Percentiles rank a stretch among this genome's conserved stretches.
Conservation (phyloP, 73 alveolate genomes). For the Tetrahymena elliotti region DNA sequence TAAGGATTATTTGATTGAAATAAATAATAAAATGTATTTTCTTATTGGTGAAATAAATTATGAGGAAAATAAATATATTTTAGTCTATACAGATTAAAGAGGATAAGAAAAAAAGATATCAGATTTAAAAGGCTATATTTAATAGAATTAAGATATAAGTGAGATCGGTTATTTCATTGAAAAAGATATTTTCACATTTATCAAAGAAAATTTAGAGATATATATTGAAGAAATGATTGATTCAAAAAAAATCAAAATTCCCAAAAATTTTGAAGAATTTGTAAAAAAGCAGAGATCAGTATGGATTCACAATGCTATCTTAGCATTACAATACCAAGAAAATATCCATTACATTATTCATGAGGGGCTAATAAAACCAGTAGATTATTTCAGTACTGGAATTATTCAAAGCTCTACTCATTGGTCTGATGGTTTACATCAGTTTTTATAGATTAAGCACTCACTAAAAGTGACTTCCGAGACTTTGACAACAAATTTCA, state of each 20-base stretch:
- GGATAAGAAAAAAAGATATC: neutral
- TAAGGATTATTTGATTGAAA: neutral
- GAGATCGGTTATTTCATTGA: neutral
- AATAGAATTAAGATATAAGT: neutral
- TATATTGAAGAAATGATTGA: neutral
- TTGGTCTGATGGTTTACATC: constrained; percentile 31
- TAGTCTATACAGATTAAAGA: neutral
- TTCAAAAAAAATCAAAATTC: neutral
- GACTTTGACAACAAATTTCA: neutral
- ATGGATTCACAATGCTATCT: constrained; percentile 1
- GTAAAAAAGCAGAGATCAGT: neutral
- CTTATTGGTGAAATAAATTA: neutral
- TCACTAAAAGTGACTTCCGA: neutral
- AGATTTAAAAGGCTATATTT: neutral
- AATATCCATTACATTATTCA: neutral
- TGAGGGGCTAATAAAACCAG: neutral
- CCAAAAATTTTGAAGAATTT: neutral
- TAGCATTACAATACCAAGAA: neutral
- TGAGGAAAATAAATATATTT: neutral
- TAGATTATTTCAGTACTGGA: constrained; percentile 15
- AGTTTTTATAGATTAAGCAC: neutral
- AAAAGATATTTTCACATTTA: neutral
- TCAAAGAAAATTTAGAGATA: neutral
- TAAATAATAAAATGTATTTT: neutral
- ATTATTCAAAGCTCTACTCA: neutral